Evolutionary conservation across 345 rosid genomes (phyloP).

Genomic region (Citrus unshiu): DNA sequence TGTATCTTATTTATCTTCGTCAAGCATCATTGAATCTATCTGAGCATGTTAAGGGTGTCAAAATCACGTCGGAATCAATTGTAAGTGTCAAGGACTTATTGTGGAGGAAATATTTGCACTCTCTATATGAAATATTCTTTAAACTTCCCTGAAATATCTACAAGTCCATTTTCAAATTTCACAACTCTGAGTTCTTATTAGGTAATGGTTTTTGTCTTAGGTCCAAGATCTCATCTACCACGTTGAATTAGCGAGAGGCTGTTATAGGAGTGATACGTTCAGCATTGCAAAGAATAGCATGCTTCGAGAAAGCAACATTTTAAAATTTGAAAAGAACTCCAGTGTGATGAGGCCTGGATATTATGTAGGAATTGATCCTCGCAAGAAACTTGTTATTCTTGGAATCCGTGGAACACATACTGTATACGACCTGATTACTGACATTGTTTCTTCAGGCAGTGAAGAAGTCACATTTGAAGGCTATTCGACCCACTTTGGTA

Average conservation of each 20-base stretch:
- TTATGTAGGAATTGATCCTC: conserved; percentile 69
- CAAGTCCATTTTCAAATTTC: not conserved
- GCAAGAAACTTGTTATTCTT: conserved; percentile 66
- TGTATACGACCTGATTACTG: conserved; percentile 80
- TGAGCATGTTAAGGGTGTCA: conserved; percentile 72
- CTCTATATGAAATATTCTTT: not conserved
- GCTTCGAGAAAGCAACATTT: conserved; percentile 73
- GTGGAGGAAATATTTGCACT: not conserved
- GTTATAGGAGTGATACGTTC: conserved; percentile 50
- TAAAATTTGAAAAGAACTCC: conserved; percentile 71
- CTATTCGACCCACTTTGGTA: conserved; percentile 92
- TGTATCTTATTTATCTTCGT: conserved; percentile 84
- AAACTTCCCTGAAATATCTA: not conserved
- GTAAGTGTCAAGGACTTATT: conserved; percentile 32
- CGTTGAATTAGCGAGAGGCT: conserved; percentile 76
- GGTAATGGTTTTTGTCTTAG: conserved; percentile 32
- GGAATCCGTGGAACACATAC: conserved; percentile 91
- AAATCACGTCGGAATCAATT: conserved; percentile 57
- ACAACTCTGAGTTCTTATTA: conserved; percentile 7
- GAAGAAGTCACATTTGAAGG: conserved; percentile 88
- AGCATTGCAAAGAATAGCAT: conserved; percentile 66
- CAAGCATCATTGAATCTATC: conserved; percentile 64
- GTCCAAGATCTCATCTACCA: conserved; percentile 86
- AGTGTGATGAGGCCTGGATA: conserved; percentile 95
- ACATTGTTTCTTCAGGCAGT: conserved; percentile 75